phyloP scores from a whole-genome alignment of 2,329 filamentous ascomycete genomes.

The Colletotrichum orbiculare region DNA sequence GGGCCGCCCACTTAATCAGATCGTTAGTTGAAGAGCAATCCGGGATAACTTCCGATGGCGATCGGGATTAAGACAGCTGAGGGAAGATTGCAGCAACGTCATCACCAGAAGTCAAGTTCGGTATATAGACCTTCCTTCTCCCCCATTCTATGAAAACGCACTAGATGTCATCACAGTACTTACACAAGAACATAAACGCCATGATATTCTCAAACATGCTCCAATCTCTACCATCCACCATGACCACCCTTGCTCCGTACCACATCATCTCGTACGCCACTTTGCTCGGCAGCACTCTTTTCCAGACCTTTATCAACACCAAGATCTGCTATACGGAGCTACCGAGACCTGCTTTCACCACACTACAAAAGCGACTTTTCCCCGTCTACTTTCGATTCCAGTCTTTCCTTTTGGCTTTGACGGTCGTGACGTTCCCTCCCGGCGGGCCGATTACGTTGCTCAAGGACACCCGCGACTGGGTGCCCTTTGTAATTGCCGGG shows the following conservation, averaged over 20 bases:
- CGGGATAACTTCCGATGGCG: too few relatives aligned
- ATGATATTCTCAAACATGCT: too few relatives aligned
- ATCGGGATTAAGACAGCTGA: too few relatives aligned
- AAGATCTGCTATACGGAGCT: slow-evolving; percentile 49
- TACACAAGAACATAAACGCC: too few relatives aligned
- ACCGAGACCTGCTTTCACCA: slow-evolving; percentile 49
- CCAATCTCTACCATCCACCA: background rate
- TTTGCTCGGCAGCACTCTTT: slow-evolving; percentile 53
- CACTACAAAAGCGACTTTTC: slow-evolving; percentile 53
- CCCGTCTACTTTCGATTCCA: slow-evolving; percentile 54
- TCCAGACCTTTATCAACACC: slow-evolving; percentile 52
- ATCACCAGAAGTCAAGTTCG: too few relatives aligned
- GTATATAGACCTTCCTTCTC: too few relatives aligned
- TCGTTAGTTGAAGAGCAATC: too few relatives aligned
- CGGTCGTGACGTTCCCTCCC: slow-evolving; percentile 48
- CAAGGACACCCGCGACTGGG: slow-evolving; percentile 44
- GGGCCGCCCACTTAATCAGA: too few relatives aligned
- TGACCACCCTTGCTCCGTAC: slow-evolving; percentile 42
- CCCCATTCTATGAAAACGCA: too few relatives aligned
- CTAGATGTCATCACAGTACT: too few relatives aligned
- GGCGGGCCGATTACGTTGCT: slow-evolving; percentile 45
- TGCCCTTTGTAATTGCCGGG: slow-evolving; percentile 48
- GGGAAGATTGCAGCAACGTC: too few relatives aligned
- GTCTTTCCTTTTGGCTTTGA: slow-evolving; percentile 47
- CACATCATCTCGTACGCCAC: slow-evolving; percentile 53